Evolutionary conservation across 75 land plant species (phyloP).

Genomic region (Ceratopteris richardii): DNA sequence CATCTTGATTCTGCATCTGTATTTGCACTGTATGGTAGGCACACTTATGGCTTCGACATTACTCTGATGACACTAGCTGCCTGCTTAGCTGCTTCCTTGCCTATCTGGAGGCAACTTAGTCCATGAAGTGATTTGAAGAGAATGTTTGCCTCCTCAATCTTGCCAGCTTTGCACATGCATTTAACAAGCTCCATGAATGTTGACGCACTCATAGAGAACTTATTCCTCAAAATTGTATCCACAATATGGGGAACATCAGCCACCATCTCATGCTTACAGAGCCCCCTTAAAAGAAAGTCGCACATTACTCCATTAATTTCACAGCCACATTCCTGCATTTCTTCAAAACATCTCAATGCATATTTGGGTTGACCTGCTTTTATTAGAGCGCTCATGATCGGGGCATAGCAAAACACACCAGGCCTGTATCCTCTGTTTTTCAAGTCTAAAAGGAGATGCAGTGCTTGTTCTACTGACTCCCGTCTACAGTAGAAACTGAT

Average conservation of each 20-base stretch:
- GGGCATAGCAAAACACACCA: constrained; percentile 28
- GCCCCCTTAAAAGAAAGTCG: constrained; percentile 9
- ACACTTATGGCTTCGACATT: too few species aligned
- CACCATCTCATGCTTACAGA: constrained; percentile 9
- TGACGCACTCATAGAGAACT: not conserved
- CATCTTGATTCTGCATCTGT: too few species aligned
- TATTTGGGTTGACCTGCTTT: constrained; percentile 18
- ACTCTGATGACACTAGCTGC: too few species aligned
- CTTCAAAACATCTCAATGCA: constrained; percentile 25
- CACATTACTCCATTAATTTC: constrained; percentile 21
- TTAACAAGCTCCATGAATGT: not conserved
- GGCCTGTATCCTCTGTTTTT: constrained; percentile 41
- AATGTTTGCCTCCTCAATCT: not conserved
- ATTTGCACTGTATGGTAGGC: too few species aligned
- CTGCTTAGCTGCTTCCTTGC: too few species aligned
- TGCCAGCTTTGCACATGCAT: constrained; percentile 1
- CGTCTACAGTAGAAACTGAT: constrained; percentile 47
- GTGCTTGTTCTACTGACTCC: constrained; percentile 38
- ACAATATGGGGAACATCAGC: constrained; percentile 32
- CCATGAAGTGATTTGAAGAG: not conserved
- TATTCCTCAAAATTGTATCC: constrained; percentile 15
- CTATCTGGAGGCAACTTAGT: not conserved
- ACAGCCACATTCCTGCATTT: constrained; percentile 32
- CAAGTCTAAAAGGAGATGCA: constrained; percentile 42
- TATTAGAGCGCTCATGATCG: constrained; percentile 29